phyloP scores from a whole-genome alignment of 2,329 filamentous ascomycete genomes.

The Plenodomus lindquistii region DNA sequence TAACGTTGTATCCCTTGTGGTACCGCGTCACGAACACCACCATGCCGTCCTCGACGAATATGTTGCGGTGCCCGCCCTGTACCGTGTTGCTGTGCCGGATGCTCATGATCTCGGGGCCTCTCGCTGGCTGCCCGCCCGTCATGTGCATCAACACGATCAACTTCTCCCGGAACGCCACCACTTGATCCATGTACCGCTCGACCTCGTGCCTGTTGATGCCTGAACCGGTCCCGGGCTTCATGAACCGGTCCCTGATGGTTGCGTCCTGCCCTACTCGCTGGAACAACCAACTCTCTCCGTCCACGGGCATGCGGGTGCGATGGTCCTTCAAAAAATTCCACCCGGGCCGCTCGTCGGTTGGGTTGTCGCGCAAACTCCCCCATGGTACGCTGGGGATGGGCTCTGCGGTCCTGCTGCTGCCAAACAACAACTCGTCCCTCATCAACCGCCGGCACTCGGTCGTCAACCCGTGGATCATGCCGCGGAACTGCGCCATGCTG shows the following conservation, averaged over 20 bases:
- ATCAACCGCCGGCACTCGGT: conserved; percentile 1
- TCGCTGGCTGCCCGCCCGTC: conserved; percentile 13
- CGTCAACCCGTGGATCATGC: conserved; percentile 2
- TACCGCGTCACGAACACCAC: conserved; percentile 24
- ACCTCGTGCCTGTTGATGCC: conserved; percentile 3
- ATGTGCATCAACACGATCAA: conserved; percentile 22
- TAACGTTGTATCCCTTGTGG: conserved; percentile 22
- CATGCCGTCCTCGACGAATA: conserved; percentile 27
- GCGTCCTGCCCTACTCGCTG: conserved; percentile 1
- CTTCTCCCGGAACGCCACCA: conserved; percentile 18
- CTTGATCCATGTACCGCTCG: conserved; percentile 12
- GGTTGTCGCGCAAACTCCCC: background rate
- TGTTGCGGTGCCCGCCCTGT: conserved; percentile 5
- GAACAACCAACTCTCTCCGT: conserved; percentile 4
- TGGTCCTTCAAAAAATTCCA: conserved; percentile 3
- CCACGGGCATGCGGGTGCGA: conserved; percentile 6
- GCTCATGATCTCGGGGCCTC: conserved; percentile 18
- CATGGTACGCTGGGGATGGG: background rate
- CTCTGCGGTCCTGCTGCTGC: background rate
- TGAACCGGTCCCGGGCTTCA: conserved; percentile 1
- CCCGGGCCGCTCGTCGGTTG: too few species aligned
- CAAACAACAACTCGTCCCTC: conserved; percentile 1
- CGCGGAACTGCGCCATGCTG: conserved; percentile 4
- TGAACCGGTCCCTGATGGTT: conserved; percentile 3
- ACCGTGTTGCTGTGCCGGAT: conserved; percentile 20